Conservation (phyloP, 2,329 filamentous ascomycete genomes). For the Penicillium sp. region DNA sequence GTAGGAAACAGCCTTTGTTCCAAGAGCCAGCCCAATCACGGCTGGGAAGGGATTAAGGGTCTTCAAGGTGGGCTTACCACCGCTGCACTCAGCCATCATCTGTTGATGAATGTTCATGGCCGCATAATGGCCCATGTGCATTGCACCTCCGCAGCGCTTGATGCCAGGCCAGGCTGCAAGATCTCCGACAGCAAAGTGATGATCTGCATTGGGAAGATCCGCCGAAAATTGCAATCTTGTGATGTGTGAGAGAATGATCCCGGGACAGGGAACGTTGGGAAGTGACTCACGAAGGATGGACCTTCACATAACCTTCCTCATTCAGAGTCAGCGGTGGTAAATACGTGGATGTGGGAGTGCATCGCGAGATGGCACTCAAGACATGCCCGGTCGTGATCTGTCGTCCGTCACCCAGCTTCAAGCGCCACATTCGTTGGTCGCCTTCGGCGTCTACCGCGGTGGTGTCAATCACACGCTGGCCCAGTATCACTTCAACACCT, state of each 20-base stretch:
- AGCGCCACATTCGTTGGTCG: constrained; percentile 37
- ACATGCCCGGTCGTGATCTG: constrained; percentile 68
- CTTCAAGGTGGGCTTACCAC: constrained; percentile 54
- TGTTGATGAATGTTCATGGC: constrained; percentile 71
- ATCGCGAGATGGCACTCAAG: constrained; percentile 71
- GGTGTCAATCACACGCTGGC: constrained; percentile 37
- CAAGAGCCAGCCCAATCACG: constrained; percentile 74
- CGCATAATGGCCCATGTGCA: constrained; percentile 72
- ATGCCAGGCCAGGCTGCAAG: constrained; percentile 75
- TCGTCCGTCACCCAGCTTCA: constrained; percentile 67
- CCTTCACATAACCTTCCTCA: constrained; percentile 69
- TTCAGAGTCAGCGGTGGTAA: constrained; percentile 66
- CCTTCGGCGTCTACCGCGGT: constrained; percentile 26
- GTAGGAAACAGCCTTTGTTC: constrained; percentile 71
- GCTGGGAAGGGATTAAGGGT: constrained; percentile 63
- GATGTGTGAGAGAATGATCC: neutral
- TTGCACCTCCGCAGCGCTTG: constrained; percentile 77
- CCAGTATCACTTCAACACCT: constrained; percentile 58
- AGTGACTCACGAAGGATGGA: constrained; percentile 55
- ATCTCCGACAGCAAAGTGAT: constrained; percentile 75
- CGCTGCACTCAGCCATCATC: constrained; percentile 56
- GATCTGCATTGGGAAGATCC: constrained; percentile 61
- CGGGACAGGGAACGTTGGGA: neutral
- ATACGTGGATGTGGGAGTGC: constrained; percentile 66
- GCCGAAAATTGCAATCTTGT: constrained; percentile 61